Evolutionary conservation across 2,329 filamentous ascomycete species (phyloP).

Genomic region (Curvularia sp.): DNA sequence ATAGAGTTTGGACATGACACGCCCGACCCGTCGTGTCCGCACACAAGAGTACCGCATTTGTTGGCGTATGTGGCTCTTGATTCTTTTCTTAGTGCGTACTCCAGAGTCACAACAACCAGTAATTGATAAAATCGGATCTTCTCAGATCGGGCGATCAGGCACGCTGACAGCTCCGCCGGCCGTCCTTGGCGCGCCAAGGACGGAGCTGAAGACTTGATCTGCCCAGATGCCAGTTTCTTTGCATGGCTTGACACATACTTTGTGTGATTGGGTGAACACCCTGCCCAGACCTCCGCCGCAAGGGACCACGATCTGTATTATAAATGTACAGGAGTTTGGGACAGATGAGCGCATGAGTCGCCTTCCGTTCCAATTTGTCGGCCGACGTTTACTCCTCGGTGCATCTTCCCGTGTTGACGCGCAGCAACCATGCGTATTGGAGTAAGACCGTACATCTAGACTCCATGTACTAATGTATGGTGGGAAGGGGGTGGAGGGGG

Average conservation of each 20-base stretch:
- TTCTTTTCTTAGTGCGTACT: not conserved
- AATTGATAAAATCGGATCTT: not conserved
- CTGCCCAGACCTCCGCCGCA: not conserved
- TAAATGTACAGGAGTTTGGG: conserved; percentile 4
- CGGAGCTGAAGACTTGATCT: not conserved
- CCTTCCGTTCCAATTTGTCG: not conserved
- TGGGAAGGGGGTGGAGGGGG: no score
- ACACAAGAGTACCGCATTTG: not conserved
- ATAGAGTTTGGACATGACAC: conserved; percentile 5
- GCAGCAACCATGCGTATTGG: not conserved
- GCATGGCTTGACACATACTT: not conserved
- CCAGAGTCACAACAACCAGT: no score
- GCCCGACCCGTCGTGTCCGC: not conserved
- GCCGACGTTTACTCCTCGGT: not conserved
- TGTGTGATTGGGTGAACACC: not conserved
- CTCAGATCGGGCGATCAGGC: not conserved
- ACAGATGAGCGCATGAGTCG: conserved; percentile 4
- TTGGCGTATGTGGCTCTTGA: not conserved
- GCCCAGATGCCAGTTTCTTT: not conserved
- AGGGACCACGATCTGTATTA: conserved; percentile 1
- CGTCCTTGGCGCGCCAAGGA: not conserved
- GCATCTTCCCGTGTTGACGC: not conserved
- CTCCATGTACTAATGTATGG: not conserved
- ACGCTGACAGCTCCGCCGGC: not conserved
- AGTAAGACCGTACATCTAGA: not conserved